Evolutionary conservation across 2,329 filamentous ascomycete genomes (phyloP).

Genomic region (Cladobotryum protrusum): DNA sequence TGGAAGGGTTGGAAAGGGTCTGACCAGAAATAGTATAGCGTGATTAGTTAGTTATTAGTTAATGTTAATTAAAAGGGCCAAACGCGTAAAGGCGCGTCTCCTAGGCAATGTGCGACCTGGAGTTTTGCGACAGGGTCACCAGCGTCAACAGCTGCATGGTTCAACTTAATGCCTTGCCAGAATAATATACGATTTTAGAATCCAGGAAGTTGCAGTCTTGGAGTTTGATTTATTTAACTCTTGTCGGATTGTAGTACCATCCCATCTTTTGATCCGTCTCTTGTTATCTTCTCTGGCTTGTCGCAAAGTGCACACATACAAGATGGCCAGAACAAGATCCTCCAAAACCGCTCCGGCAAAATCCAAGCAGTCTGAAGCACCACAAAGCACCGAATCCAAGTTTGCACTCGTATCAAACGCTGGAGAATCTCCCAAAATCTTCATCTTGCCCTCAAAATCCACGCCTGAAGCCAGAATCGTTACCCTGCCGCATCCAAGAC

Average conservation of each 20-base stretch:
- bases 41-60: too few species aligned
- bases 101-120: too few species aligned
- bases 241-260: constrained; percentile 2
- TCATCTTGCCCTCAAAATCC: constrained; percentile 54
- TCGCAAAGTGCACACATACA: background rate
- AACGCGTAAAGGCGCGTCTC: constrained; percentile 10
- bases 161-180: too few species aligned
- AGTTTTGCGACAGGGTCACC: too few species aligned
- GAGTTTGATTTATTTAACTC: too few species aligned
- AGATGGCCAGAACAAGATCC: constrained; percentile 47
- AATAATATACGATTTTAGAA: too few species aligned
- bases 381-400: constrained; percentile 5
- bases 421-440: constrained; percentile 46
- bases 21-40: too few species aligned
- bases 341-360: constrained; percentile 27
- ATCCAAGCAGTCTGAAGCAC: constrained; percentile 21
- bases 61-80: constrained; percentile 1
- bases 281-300: background rate
- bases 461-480: constrained; percentile 51
- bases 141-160: too few species aligned
- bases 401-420: constrained; percentile 1
- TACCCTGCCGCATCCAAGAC: constrained; percentile 54
- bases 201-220: too few species aligned
- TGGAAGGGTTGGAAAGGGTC: too few species aligned
- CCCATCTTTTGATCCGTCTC: background rate